Conservation (phyloP, 1,139 yeast genomes). For the Suhomyces wounanorum region DNA sequence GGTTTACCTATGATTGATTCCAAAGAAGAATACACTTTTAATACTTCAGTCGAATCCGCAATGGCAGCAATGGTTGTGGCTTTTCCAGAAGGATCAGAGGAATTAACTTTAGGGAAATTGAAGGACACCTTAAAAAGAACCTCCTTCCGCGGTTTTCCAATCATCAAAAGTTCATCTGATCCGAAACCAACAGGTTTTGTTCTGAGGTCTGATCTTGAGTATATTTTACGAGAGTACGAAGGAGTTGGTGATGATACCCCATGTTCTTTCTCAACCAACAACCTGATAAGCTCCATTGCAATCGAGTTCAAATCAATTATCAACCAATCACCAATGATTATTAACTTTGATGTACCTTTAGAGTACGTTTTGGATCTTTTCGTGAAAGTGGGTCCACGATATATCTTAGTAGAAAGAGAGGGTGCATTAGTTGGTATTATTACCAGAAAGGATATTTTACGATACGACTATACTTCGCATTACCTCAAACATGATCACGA, state of each 20-base stretch:
- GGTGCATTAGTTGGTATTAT: constrained; percentile 60
- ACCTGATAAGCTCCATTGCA: constrained; percentile 7
- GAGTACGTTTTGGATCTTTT: constrained; percentile 71
- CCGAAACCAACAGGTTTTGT: constrained; percentile 43
- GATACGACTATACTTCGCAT: constrained; percentile 49
- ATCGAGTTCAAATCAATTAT: constrained; percentile 46
- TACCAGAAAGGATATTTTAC: constrained; percentile 66
- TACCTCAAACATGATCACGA: constrained; percentile 20
- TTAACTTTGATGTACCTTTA: constrained; percentile 55
- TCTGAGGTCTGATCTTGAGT: constrained; percentile 35
- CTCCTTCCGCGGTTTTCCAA: constrained; percentile 57
- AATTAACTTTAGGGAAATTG: constrained; percentile 37
- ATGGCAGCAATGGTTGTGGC: constrained; percentile 61
- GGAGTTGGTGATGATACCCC: constrained; percentile 19
- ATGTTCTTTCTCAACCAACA: constrained; percentile 23
- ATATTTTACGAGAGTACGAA: constrained; percentile 21
- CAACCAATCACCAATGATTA: constrained; percentile 64
- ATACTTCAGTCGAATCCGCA: constrained; percentile 57
- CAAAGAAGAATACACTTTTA: constrained; percentile 63
- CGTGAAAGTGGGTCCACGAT: constrained; percentile 77
- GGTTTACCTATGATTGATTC: constrained; percentile 86
- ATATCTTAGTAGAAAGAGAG: constrained; percentile 61
- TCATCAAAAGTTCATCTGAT: constrained; percentile 36
- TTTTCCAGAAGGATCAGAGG: constrained; percentile 43
- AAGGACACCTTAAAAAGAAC: constrained; percentile 41